Conservation (phyloP, 140 eudicot species). For the Bidens hawaiensis region DNA sequence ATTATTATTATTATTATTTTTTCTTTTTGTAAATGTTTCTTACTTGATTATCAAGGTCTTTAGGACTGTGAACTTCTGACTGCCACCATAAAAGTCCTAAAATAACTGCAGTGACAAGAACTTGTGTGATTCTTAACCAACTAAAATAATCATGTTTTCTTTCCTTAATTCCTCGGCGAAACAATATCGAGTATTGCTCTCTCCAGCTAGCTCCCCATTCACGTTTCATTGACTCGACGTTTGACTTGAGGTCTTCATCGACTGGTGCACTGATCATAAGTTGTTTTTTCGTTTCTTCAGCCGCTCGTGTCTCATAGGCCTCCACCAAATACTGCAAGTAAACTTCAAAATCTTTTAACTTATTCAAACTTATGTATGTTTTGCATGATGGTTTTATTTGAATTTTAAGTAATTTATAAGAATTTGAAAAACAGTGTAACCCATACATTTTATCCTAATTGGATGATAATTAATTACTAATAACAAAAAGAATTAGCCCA, state of each 20-base stretch:
- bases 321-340: conserved; percentile 72
- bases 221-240: conserved; percentile 40
- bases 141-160: conserved; percentile 80
- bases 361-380: background rate
- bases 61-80: conserved; percentile 48
- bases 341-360: background rate
- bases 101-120: conserved; percentile 63
- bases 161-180: conserved; percentile 77
- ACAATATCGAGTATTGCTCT: conserved; percentile 61
- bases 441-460: too few species aligned
- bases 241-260: conserved; percentile 57
- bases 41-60: conserved; percentile 78
- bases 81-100: conserved; percentile 94
- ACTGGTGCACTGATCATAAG: conserved; percentile 45
- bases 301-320: conserved; percentile 79
- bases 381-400: too few species aligned
- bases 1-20: background rate
- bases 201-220: conserved; percentile 98
- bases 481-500: too few species aligned
- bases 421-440: too few species aligned
- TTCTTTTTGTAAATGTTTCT: background rate
- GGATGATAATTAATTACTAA: too few species aligned
- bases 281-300: conserved; percentile 66
- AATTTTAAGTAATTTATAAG: too few species aligned
- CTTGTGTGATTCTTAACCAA: conserved; percentile 90